Evolutionary conservation across 163 green algal genomes (phyloP).

Genomic region (Trebouxia gelatinosa): DNA sequence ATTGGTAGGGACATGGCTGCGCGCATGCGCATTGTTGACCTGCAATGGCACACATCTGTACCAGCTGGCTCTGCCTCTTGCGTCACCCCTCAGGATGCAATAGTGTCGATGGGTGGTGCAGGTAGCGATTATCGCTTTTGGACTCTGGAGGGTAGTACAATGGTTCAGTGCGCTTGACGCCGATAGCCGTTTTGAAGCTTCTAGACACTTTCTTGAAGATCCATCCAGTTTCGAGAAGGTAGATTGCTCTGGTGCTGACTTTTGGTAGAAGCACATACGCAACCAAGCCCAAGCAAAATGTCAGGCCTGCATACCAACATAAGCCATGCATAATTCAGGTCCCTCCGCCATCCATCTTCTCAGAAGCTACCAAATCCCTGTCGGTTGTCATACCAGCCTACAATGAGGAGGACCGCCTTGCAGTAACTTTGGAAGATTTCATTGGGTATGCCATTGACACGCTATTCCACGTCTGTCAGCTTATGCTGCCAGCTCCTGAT

Average conservation of each 20-base stretch:
- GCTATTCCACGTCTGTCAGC: not conserved
- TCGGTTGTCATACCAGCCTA: slow-evolving; percentile 91
- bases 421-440: slow-evolving; percentile 76
- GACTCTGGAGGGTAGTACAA: not conserved
- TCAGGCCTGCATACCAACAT: not conserved
- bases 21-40: no score
- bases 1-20: no score
- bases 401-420: slow-evolving; percentile 90
- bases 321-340: slow-evolving; percentile 30
- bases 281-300: no score
- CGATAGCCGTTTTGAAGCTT: slow-evolving; percentile 2
- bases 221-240: slow-evolving; percentile 30
- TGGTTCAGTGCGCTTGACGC: slow-evolving; percentile 5
- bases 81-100: not conserved
- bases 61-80: no score
- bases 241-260: not conserved
- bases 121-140: not conserved
- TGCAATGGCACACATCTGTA: not conserved
- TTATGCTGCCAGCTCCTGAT: not conserved
- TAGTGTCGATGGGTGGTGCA: not conserved
- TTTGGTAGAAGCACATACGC: not conserved
- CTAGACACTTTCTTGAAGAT: slow-evolving; percentile 37
- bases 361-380: slow-evolving; percentile 71
- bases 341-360: slow-evolving; percentile 59
- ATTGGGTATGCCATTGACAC: slow-evolving; percentile 50